Percentiles rank a stretch among this genome's conserved stretches.
phyloP scores from a whole-genome alignment of 2,329 filamentous ascomycete genomes.

The Claviceps sp. region DNA sequence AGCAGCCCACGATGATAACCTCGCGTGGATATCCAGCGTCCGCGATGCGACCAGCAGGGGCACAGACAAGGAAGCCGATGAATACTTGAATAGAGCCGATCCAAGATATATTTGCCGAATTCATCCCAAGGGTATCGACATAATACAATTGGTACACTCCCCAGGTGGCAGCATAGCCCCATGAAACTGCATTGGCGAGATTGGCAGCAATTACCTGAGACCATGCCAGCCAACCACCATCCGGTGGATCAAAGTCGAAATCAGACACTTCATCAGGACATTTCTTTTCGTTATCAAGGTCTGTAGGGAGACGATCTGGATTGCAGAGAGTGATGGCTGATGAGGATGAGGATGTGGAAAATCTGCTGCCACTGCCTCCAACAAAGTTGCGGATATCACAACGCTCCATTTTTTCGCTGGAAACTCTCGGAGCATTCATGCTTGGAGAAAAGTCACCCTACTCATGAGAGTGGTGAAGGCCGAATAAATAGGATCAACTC shows the following conservation, averaged over 20 bases:
- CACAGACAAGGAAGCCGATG: constrained; percentile 34
- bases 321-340: not conserved
- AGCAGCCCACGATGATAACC: constrained; percentile 26
- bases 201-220: constrained; percentile 34
- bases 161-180: constrained; percentile 36
- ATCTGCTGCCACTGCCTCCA: not conserved
- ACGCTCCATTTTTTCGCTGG: not conserved
- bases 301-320: not conserved
- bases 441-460: too few species aligned
- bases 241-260: constrained; percentile 16
- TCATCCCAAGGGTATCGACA: constrained; percentile 20
- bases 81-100: constrained; percentile 38
- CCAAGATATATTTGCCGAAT: constrained; percentile 26
- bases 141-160: constrained; percentile 42
- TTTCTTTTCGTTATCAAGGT: not conserved
- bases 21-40: constrained; percentile 35
- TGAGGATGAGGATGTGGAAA: not conserved
- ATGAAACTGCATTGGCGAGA: constrained; percentile 34
- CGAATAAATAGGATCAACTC: not conserved
- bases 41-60: constrained; percentile 33
- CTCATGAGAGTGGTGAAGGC: not conserved
- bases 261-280: not conserved
- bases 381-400: not conserved
- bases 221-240: constrained; percentile 36
- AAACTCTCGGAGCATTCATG: not conserved